phyloP scores from a whole-genome alignment of 129 eudicot genomes.

The Flaveria linearis region DNA sequence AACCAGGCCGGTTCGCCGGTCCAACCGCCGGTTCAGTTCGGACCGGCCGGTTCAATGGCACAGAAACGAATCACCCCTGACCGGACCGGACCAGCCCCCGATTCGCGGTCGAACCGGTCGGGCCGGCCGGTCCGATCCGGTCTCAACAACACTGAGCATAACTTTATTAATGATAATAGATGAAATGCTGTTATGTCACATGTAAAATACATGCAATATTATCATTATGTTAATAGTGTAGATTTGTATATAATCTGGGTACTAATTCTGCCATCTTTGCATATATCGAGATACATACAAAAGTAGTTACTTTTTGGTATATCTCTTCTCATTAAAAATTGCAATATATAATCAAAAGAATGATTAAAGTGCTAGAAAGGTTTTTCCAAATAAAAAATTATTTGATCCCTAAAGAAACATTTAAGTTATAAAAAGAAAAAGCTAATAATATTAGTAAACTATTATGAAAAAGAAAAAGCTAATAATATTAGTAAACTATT shows the following conservation, averaged over 20 bases:
- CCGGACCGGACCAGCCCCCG: too few relatives aligned
- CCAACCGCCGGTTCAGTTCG: too few relatives aligned
- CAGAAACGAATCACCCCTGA: too few relatives aligned
- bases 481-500: not conserved
- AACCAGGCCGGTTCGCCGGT: too few relatives aligned
- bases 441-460: too few relatives aligned
- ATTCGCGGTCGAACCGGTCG: too few relatives aligned
- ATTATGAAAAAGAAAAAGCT: not conserved
- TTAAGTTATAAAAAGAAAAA: too few relatives aligned
- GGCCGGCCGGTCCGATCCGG: too few relatives aligned
- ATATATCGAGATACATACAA: not conserved
- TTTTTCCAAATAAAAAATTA: not conserved
- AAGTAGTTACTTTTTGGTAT: slow-evolving; percentile 20
- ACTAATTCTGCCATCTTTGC: slow-evolving; percentile 4
- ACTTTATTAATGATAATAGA: not conserved
- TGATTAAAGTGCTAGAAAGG: not conserved
- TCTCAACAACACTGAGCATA: too few relatives aligned
- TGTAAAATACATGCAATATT: not conserved
- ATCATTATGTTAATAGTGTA: not conserved
- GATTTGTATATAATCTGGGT: not conserved
- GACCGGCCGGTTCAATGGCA: too few relatives aligned
- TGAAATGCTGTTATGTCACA: not conserved
- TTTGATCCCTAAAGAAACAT: not conserved
- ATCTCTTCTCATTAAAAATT: not conserved
- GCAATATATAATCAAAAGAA: not conserved